phyloP scores from a whole-genome alignment of 2,329 filamentous ascomycete species.

The Talaromyces sp. region DNA sequence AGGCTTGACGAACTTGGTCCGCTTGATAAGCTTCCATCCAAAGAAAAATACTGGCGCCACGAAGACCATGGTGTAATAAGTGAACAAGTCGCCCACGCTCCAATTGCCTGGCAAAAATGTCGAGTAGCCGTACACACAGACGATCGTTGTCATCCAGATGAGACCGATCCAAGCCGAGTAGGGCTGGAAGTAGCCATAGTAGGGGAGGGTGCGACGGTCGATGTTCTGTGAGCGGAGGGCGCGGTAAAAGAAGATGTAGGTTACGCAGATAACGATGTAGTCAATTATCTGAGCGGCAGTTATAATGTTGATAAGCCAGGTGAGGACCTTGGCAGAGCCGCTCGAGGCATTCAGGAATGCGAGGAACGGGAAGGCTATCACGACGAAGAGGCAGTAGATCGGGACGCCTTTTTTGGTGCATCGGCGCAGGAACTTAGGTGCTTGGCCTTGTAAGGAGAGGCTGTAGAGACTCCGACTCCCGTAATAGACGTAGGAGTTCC shows the following conservation, averaged over 20 bases:
- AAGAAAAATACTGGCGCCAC: conserved; percentile 61
- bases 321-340: conserved; percentile 52
- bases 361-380: conserved; percentile 57
- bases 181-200: conserved; percentile 65
- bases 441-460: conserved; percentile 64
- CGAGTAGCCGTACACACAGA: conserved; percentile 73
- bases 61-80: conserved; percentile 68
- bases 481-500: conserved; percentile 71
- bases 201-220: conserved; percentile 52
- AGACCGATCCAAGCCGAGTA: conserved; percentile 63
- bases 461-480: conserved; percentile 66
- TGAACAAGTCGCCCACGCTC: conserved; percentile 69
- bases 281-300: conserved; percentile 56
- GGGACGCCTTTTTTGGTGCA: conserved; percentile 67
- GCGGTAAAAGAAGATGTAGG: conserved; percentile 45
- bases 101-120: conserved; percentile 61
- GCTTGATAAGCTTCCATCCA: conserved; percentile 50
- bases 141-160: conserved; percentile 64
- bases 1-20: conserved; percentile 51
- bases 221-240: conserved; percentile 58
- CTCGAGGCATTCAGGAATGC: conserved; percentile 60
- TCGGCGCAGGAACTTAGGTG: conserved; percentile 63
- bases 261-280: conserved; percentile 50
- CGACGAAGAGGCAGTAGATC: conserved; percentile 57
- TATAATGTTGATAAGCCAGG: conserved; percentile 59